Conservation (phyloP, 305 asterid species). For the Rubia occidens region DNA sequence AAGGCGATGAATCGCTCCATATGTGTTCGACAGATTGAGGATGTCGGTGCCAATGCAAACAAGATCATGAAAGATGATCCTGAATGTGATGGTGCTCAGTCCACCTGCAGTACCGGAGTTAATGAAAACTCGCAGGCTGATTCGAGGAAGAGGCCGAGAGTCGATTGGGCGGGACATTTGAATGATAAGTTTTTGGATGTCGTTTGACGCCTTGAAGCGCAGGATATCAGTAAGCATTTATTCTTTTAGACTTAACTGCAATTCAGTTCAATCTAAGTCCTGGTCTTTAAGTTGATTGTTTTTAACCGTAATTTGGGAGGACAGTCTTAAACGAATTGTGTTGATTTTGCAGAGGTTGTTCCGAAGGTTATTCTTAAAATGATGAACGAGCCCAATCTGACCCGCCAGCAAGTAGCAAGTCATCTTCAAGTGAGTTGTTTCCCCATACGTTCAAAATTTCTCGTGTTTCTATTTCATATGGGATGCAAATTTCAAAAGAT, state of each 20-base stretch:
- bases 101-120: conserved; percentile 35
- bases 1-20: conserved; percentile 33
- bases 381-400: conserved; percentile 29
- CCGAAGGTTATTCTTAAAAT: conserved; percentile 28
- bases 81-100: conserved; percentile 37
- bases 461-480: neutral
- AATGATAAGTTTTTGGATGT: conserved; percentile 65
- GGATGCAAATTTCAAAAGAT: too few relatives aligned
- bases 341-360: conserved; percentile 21
- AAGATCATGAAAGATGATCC: conserved; percentile 34
- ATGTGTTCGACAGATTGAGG: conserved; percentile 22
- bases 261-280: neutral
- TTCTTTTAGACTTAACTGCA: neutral
- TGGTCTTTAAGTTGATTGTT: neutral
- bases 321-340: neutral
- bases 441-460: neutral
- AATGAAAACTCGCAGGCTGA: conserved; percentile 14
- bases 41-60: conserved; percentile 10
- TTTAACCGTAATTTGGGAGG: neutral
- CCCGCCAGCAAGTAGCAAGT: conserved; percentile 28
- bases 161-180: conserved; percentile 64
- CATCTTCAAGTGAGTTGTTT: conserved; percentile 31
- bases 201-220: conserved; percentile 53
- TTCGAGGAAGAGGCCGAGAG: conserved; percentile 54
- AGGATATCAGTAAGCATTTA: neutral